A percentile compares a stretch with the other conserved stretches of the same genome.
phyloP scores from a whole-genome alignment of 257 asterid species.

The Lithospermum erythrorhizon region DNA sequence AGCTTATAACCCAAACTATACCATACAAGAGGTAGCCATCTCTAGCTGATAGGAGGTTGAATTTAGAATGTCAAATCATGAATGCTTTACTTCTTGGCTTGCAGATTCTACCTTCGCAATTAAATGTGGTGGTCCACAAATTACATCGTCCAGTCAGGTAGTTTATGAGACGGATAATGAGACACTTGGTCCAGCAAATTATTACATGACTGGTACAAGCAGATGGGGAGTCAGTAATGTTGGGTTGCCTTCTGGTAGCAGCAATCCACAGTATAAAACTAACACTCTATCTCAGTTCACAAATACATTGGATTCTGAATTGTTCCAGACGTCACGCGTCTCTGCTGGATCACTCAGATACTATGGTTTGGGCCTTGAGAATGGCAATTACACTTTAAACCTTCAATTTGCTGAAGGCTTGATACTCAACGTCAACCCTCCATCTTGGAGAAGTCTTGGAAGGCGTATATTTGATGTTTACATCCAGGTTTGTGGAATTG shows the following conservation, averaged over 20 bases:
- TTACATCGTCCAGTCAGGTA: constrained; percentile 21
- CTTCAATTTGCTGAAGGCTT: constrained; percentile 43
- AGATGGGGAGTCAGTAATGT: constrained; percentile 69
- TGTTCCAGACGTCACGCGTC: constrained; percentile 42
- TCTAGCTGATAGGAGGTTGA: no score
- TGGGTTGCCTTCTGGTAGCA: constrained; percentile 37
- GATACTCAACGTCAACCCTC: constrained; percentile 11
- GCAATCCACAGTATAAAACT: constrained; percentile 21
- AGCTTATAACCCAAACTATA: no score
- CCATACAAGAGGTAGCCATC: no score
- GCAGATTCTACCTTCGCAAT: constrained; percentile 52
- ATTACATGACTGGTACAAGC: constrained; percentile 24
- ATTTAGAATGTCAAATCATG: neutral
- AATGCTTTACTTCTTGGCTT: constrained; percentile 1
- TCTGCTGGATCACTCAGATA: constrained; percentile 61
- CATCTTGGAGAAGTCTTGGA: constrained; percentile 44
- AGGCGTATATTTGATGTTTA: constrained; percentile 55
- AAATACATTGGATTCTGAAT: constrained; percentile 39
- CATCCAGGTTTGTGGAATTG: constrained; percentile 32
- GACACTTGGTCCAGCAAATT: constrained; percentile 52
- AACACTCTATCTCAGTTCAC: constrained; percentile 21
- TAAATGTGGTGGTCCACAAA: constrained; percentile 51
- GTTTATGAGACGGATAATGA: constrained; percentile 34
- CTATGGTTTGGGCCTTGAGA: constrained; percentile 54
- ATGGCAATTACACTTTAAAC: constrained; percentile 45